phyloP scores from a whole-genome alignment of 352 stramenopile species.

The Phytophthora foliorum region DNA sequence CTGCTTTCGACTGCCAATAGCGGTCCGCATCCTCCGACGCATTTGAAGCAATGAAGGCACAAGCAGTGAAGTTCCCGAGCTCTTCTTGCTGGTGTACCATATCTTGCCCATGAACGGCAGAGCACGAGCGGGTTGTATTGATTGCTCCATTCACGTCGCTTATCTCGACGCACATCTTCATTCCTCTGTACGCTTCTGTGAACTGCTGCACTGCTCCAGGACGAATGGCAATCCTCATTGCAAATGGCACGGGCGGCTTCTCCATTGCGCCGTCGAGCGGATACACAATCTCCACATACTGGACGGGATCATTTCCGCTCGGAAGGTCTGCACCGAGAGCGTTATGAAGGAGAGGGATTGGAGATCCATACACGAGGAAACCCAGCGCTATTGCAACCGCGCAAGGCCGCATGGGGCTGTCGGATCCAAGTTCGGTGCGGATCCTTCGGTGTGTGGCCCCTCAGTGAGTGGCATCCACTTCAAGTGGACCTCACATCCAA shows the following conservation, averaged over 20 bases:
- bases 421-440: too few species aligned
- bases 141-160: background rate
- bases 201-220: constrained; percentile 1
- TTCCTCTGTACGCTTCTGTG: background rate
- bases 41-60: constrained; percentile 18
- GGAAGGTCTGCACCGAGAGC: background rate
- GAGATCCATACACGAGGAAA: background rate
- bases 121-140: background rate
- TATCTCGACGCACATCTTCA: constrained; percentile 7
- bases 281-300: constrained; percentile 9
- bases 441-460: too few species aligned
- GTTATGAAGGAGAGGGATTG: background rate
- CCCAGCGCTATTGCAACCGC: background rate
- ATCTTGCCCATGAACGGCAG: background rate
- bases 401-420: background rate
- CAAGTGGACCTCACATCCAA: too few species aligned
- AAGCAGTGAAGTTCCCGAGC: constrained; percentile 5
- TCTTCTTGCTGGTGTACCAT: background rate
- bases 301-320: constrained; percentile 1
- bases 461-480: too few species aligned
- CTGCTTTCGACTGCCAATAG: constrained; percentile 1
- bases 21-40: background rate
- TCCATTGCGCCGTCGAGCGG: constrained; percentile 12
- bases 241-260: constrained; percentile 7
- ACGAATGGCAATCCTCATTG: background rate